These are phyloP conservation scores for Nitzschia sp. DNA, from an alignment of 108 stramenopile species.

Conservation along the genomic window DNA sequence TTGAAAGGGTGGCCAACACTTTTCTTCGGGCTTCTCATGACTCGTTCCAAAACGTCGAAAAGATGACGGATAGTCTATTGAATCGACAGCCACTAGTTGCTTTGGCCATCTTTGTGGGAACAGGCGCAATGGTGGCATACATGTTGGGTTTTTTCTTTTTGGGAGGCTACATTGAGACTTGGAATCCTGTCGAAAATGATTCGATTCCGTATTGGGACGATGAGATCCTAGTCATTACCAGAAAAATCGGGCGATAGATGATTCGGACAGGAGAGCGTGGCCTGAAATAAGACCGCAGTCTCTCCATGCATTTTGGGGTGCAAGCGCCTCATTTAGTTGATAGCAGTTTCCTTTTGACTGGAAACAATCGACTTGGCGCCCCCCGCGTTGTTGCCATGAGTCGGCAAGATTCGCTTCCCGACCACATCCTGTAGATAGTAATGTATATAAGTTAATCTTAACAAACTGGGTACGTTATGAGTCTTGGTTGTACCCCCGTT, in stretches of 20 bases:
- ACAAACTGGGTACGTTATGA: no score
- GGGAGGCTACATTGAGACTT: conserved; percentile 39
- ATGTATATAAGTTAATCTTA: no score
- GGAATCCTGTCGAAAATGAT: conserved; percentile 35
- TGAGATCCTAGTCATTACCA: background rate
- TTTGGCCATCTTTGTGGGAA: conserved; percentile 22
- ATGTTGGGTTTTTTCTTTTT: conserved; percentile 31
- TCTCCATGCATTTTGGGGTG: no score
- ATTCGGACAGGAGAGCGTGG: no score
- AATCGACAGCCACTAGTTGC: conserved; percentile 21
- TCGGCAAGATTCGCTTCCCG: no score
- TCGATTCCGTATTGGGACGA: conserved; percentile 38
- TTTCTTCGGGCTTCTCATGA: conserved; percentile 19
- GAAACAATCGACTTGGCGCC: no score
- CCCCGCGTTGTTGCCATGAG: no score
- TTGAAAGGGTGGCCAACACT: background rate
- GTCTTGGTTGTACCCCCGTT: no score
- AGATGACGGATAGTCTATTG: conserved; percentile 14
- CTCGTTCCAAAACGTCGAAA: conserved; percentile 27
- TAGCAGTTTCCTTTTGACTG: no score
- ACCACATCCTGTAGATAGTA: no score
- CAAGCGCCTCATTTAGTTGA: no score
- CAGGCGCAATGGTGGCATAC: conserved; percentile 29
- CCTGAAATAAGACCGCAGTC: no score
- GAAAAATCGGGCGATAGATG: background rate